Base-by-base conservation (phyloP, 371 early-diverging fungal species). In the Spiromyces aspiralis region DNA sequence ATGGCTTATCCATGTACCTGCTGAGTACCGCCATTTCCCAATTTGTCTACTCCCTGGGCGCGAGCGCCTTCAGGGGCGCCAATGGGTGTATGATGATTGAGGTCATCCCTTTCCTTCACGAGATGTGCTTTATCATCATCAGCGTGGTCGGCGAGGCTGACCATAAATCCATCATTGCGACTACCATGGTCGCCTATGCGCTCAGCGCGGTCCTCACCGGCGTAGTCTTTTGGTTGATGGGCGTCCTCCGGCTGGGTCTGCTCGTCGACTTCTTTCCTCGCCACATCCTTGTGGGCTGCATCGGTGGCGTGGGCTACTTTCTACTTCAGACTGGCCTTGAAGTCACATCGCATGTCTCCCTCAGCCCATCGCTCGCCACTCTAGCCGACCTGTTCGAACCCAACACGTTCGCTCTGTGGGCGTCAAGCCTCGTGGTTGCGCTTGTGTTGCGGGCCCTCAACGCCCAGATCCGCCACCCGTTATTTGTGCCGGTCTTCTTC, bases 21-120 rank as follows among this genome's bases (percentile, higher is more conserved):
- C 78, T 83, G 23, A 51, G 84, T 54, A 85, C 90, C 27, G 74
- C 90, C 43, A 70, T 90, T 20, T 73, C 89, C 4, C 93, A 95
- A 61, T 45, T 90, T 2, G 81, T 86, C 2, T 90, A 79, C 60
- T 81, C 91, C 4, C 63, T 74, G 24, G 91, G 91, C 25, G 84
- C 84, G 6, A 88, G 91, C 57, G 76, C 70, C 19, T 95, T 95
- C 73, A 76, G 78, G 25, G 93, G 93, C 41, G 95, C 83, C 3
- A 89, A 87, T 62, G 94, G 92, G 53, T 83, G 84, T 51, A 93
- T 92, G 90, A 92, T 92, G 82, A 87, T 95, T 55, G 94, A 93
- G 74, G 84, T 85, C 61, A 80, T 94, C 25, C 93, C 94, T 1
- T 92, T 92, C 64, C 64, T 94, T 44, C 86, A 95, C 63, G 76